These are phyloP conservation scores for Xylariomycetidae sp. DNA, from an alignment of 2,329 filamentous ascomycete species.

Conservation along the genomic window DNA sequence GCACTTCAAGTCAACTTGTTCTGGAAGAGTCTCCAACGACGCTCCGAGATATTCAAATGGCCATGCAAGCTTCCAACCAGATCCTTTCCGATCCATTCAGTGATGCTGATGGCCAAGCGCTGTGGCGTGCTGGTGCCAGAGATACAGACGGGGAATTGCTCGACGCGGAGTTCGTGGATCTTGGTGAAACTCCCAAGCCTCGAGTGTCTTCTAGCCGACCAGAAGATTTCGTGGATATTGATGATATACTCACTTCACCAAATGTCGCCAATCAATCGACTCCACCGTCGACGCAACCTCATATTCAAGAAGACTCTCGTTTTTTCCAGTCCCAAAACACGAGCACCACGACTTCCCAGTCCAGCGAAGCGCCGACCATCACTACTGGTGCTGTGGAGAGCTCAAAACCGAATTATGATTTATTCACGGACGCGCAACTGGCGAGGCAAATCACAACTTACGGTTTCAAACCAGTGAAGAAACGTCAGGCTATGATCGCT, in stretches of 20 bases:
- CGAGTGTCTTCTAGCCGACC: too few species aligned
- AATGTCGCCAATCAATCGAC: constrained; percentile 5
- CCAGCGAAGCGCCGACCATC: not conserved
- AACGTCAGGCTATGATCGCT: constrained; percentile 63
- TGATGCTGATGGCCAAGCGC: constrained; percentile 31
- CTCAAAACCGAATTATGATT: constrained; percentile 51
- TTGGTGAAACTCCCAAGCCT: not conserved
- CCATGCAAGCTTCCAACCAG: constrained; percentile 55
- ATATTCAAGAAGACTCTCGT: constrained; percentile 9
- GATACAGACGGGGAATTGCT: constrained; percentile 60
- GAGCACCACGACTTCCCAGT: constrained; percentile 4
- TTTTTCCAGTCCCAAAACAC: constrained; percentile 12
- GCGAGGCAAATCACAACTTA: constrained; percentile 57
- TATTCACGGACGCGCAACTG: constrained; percentile 59
- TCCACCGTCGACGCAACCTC: constrained; percentile 1
- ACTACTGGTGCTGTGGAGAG: not conserved
- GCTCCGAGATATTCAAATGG: constrained; percentile 57
- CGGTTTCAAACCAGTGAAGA: constrained; percentile 70
- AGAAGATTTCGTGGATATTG: constrained; percentile 25
- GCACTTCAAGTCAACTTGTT: constrained; percentile 78
- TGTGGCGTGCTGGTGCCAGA: constrained; percentile 70
- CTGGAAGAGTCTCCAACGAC: constrained; percentile 66
- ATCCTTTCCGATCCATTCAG: constrained; percentile 33
- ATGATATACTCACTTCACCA: constrained; percentile 22
- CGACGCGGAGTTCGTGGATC: constrained; percentile 32